Percentiles rank a stretch among this genome's conserved stretches.
Evolutionary conservation across 495 filamentous ascomycete genomes (phyloP).

Genomic region (Lasiosphaeriaceae sp.): DNA sequence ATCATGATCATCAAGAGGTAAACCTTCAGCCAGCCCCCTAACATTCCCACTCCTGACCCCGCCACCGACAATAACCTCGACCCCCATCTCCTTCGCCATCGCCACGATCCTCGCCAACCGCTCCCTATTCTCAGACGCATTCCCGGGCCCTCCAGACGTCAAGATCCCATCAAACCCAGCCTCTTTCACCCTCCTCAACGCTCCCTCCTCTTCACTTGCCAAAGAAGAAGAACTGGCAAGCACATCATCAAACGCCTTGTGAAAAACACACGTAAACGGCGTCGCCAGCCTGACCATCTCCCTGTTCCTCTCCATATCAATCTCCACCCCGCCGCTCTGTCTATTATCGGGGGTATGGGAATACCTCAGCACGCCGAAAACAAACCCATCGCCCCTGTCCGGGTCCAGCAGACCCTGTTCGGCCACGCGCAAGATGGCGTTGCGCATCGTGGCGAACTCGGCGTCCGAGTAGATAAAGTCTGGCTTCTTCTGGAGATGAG

Average conservation of each 20-base stretch:
- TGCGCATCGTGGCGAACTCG: slow-evolving; percentile 31
- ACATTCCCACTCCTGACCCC: slow-evolving; percentile 35
- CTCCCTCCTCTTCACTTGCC: neutral
- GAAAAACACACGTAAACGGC: slow-evolving; percentile 31
- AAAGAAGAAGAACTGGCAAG: neutral
- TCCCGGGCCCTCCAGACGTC: slow-evolving; percentile 38
- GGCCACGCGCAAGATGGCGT: slow-evolving; percentile 25
- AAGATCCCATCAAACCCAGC: slow-evolving; percentile 37
- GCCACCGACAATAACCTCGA: slow-evolving; percentile 41
- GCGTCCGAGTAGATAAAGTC: slow-evolving; percentile 40
- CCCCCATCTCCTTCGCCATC: slow-evolving; percentile 4
- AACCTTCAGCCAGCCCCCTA: slow-evolving; percentile 9
- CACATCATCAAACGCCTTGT: slow-evolving; percentile 42
- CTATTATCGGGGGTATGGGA: neutral
- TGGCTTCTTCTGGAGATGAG: neutral
- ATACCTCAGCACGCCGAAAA: slow-evolving; percentile 34
- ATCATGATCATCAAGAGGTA: neutral
- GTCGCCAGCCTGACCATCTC: slow-evolving; percentile 23
- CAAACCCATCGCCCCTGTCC: slow-evolving; percentile 40
- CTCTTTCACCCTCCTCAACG: slow-evolving; percentile 20
- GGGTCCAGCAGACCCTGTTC: slow-evolving; percentile 18
- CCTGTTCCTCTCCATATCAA: slow-evolving; percentile 23
- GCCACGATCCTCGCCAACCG: slow-evolving; percentile 25
- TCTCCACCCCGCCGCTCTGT: slow-evolving; percentile 17
- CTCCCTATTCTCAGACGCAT: slow-evolving; percentile 22